Evolutionary conservation across 108 stramenopile genomes (phyloP), one percentile per base, ranked within the genome.

Genomic region (Cyclotella baltica): DNA sequence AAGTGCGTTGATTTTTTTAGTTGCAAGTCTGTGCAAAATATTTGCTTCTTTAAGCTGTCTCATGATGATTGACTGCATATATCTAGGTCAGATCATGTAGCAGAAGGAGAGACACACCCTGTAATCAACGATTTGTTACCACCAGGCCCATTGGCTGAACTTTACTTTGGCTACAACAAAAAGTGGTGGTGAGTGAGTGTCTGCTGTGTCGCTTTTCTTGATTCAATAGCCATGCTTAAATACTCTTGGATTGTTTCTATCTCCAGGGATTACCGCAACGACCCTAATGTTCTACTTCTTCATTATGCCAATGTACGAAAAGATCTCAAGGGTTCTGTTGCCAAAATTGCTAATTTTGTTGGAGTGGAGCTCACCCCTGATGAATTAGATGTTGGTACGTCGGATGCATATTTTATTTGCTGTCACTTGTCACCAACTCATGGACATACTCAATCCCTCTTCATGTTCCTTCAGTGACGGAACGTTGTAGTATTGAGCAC

Each of bases 231-330:
- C n/a, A n/a, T n/a, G n/a, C n/a, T n/a, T n/a, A n/a, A n/a, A n/a
- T 43, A 11, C 40, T 43, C 13, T 43, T 43, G 10, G 13, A 11
- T 43, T 43, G 40, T 43, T 43, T 43, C n/a, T n/a, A n/a, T n/a
- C n/a, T n/a, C n/a, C 15, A 52, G 85, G 85, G 38, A 40, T 0
- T 74, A 71, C 47, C 62, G 72, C 28, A 61, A 80, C 56, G 85
- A 86, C 40, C 57, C 72, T 0, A 86, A 86, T 76, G 85, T 86
- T 15, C 34, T 86, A 9, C 57, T 83, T 16, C 22, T 86, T 34
- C 85, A 86, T 65, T 86, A 86, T 46, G 20, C 77, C 25, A 67
- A 86, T 52, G 80, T 77, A 15, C 57, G 67, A 15, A 74, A 70
- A 35, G 85, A 86, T 71, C 55, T 83, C 0, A 57, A 46, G 36